Conservation (phyloP, 192 early-diverging fungal species). For the Thamnidium elegans region DNA sequence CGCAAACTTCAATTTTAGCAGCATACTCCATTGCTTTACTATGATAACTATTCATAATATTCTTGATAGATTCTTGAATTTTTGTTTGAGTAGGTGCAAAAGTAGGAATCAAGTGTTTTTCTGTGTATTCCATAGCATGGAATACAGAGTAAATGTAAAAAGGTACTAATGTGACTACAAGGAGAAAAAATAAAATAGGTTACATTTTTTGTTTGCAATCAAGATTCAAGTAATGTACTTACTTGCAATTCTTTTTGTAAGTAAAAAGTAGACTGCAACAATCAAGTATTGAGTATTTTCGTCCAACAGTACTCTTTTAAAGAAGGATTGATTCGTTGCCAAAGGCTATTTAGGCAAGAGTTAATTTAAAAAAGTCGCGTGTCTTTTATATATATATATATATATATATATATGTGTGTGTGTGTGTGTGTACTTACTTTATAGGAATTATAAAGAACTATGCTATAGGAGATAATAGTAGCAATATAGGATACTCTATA, state of each 20-base stretch:
- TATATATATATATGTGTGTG: too few species aligned
- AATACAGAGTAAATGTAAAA: conserved; percentile 29
- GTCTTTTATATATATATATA: background rate
- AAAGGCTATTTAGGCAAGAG: background rate
- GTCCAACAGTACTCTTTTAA: conserved; percentile 27
- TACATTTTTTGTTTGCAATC: background rate
- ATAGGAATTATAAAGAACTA: conserved; percentile 30
- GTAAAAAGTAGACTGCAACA: conserved; percentile 30
- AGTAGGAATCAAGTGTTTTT: conserved; percentile 11
- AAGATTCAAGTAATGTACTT: background rate
- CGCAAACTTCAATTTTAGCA: conserved; percentile 65
- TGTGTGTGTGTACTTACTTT: too few species aligned
- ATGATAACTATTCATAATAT: conserved; percentile 55
- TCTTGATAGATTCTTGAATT: conserved; percentile 46
- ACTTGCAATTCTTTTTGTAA: conserved; percentile 26
- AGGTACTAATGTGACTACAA: conserved; percentile 26
- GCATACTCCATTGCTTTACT: conserved; percentile 54
- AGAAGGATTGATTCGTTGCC: background rate
- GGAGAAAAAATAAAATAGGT: background rate
- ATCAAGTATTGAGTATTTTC: conserved; percentile 26
- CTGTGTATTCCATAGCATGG: conserved; percentile 24
- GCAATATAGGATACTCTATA: conserved; percentile 25
- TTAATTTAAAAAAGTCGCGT: background rate
- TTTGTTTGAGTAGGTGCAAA: conserved; percentile 31
- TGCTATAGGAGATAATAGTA: conserved; percentile 22